phyloP scores from a whole-genome alignment of 2,329 filamentous ascomycete genomes.

The Cladosporium oxysporum region DNA sequence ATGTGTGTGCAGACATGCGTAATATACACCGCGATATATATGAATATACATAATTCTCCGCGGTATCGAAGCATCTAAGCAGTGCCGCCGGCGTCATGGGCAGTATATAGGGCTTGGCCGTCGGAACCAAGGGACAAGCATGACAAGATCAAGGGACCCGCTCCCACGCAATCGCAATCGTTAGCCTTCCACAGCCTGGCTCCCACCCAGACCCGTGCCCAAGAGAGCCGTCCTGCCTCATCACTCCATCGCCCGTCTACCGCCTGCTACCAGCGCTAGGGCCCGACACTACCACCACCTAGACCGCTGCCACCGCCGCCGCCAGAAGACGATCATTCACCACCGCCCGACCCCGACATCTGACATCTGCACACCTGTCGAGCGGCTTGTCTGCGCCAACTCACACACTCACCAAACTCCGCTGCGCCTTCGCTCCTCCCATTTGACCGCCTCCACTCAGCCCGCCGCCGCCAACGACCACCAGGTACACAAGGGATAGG shows the following conservation, averaged over 20 bases:
- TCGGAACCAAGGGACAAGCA: background rate
- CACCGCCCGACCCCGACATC: background rate
- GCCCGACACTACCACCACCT: slow-evolving; percentile 4
- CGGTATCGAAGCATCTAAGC: background rate
- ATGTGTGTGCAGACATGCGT: background rate
- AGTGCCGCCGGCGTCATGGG: slow-evolving; percentile 5
- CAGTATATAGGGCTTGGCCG: background rate
- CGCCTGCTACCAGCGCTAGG: background rate
- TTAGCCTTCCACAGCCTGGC: background rate
- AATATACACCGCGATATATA: background rate
- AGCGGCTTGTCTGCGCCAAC: background rate
- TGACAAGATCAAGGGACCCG: background rate
- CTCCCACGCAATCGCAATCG: slow-evolving; percentile 2
- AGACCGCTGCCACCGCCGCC: slow-evolving; percentile 6
- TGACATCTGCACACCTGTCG: background rate
- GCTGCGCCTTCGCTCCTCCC: background rate
- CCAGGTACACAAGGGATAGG: background rate
- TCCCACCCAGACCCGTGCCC: background rate
- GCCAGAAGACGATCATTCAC: slow-evolving; percentile 2
- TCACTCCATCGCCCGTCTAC: background rate
- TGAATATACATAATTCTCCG: background rate
- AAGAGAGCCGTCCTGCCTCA: background rate
- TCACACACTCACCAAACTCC: background rate
- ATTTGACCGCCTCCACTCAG: slow-evolving; percentile 4
- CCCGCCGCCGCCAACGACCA: background rate